Conservation (phyloP, 1,284 basidiomycete genomes). For the Fomitopsis schrenkii region DNA sequence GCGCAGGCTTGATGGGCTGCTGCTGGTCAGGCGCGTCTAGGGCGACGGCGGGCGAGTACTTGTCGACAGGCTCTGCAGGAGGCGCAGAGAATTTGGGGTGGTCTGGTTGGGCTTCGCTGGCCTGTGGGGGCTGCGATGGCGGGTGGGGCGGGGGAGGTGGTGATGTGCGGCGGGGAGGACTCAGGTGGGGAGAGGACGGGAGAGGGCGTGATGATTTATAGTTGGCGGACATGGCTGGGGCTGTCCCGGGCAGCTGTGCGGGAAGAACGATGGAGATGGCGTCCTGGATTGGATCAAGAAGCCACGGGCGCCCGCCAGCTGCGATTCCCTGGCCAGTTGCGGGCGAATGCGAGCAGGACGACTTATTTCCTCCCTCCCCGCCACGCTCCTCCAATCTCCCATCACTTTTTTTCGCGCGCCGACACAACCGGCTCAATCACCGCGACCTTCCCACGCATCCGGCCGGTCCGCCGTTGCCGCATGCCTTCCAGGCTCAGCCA, state of each 20-base stretch:
- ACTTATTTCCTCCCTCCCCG: neutral
- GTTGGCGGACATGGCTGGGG: neutral
- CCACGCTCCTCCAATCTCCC: neutral
- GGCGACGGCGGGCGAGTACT: neutral
- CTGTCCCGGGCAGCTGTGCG: conserved; percentile 1
- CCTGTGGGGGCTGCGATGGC: neutral
- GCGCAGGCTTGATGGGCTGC: neutral
- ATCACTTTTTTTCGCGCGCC: neutral
- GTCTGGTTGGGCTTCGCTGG: neutral
- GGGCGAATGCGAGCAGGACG: neutral
- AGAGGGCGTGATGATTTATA: conserved; percentile 1
- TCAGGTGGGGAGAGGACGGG: neutral
- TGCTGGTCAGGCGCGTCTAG: neutral
- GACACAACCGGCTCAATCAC: neutral
- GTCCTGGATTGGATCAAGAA: conserved; percentile 3
- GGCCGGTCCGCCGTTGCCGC: neutral
- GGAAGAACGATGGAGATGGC: conserved; percentile 3
- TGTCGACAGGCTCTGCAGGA: neutral
- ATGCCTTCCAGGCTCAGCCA: neutral
- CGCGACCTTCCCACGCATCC: conserved; percentile 2
- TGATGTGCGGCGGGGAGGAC: neutral
- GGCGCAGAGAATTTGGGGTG: neutral
- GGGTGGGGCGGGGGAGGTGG: neutral
- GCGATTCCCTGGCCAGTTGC: neutral
- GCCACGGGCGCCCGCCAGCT: neutral